phyloP scores from a whole-genome alignment of 225 moss, liverwort and hornwort genomes.

The Lunularia cruciata region DNA sequence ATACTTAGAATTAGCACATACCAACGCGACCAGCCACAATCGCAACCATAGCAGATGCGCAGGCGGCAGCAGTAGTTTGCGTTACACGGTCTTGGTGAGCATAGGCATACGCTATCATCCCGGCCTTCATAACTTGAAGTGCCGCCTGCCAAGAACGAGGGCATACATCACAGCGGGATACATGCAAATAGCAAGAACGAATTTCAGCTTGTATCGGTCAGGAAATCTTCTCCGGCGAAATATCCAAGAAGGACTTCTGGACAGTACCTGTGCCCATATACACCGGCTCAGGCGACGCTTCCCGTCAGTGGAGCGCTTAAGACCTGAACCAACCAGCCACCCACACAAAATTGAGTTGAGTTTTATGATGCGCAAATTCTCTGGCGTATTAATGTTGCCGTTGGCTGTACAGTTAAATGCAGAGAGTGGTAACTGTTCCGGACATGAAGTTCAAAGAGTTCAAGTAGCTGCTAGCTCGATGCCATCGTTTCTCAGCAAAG shows the following conservation, averaged over 20 bases:
- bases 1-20: conserved; percentile 15
- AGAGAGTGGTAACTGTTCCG: too few relatives aligned
- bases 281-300: conserved; percentile 36
- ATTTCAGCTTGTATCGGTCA: not conserved
- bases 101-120: conserved; percentile 37
- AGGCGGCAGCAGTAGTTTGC: conserved; percentile 29
- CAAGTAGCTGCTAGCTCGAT: too few relatives aligned
- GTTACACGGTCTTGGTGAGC: conserved; percentile 37
- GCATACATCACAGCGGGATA: not conserved
- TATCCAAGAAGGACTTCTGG: not conserved
- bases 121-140: conserved; percentile 36
- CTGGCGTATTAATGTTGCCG: too few relatives aligned
- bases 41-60: conserved; percentile 33
- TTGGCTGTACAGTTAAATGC: too few relatives aligned
- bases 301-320: conserved; percentile 37
- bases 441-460: too few relatives aligned
- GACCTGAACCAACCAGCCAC: conserved; percentile 28
- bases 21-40: conserved; percentile 35
- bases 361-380: too few relatives aligned
- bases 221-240: too few relatives aligned
- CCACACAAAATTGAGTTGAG: too few relatives aligned
- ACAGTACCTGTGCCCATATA: conserved; percentile 43
- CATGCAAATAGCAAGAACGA: not conserved
- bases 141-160: conserved; percentile 20
- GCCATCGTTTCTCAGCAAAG: too few relatives aligned